Evolutionary conservation across 352 stramenopile species (phyloP), one percentile per base, ranked within the genome.

Genomic region (Globisporangium nunn): DNA sequence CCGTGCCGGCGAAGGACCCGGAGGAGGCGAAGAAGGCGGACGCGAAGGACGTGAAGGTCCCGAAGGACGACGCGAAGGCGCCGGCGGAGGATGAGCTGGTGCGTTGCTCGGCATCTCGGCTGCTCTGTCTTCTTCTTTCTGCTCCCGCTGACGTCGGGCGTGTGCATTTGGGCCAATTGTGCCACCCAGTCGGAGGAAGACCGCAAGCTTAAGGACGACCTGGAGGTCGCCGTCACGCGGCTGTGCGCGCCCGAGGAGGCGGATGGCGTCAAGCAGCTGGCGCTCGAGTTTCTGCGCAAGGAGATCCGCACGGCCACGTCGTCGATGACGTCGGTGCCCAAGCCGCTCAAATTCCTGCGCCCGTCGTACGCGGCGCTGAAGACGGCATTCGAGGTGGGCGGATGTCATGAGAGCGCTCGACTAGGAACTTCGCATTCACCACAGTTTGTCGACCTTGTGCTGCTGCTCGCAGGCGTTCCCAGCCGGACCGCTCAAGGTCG

Each of bases 271-370:
- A 92, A 95, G 61, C 70, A 87, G 54, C 66, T 93, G 54, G 96
- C 96, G 31, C 71, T 99, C n/a, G 92, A 98, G 70, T 79, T 98
- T 59, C 88, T 99, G 66, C 88, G 97, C 17, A 95, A 85, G 40
- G 96, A 99, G 78, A 98, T 99, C 59, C 85, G 93, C 46, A 96
- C 86, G 37, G 89, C 97, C 28, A 99, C 97, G 57, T 97, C 91
- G 14, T 98, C 92, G 46, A 99, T 99, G 97, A 99, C 97, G 52
- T 98, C 89, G 28, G 97, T 99, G 35, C 97, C 97, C 10, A 99
- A 99, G 84, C 97, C 97, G 37, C 82, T 99, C 46, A 99, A 99
- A 85, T 99, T 99, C 66, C 71, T 99, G 54, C 80, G 93, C 0
- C 96, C 96, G 7, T 96, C 97, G 56, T 99, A 98, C 75, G 87